Conservation (phyloP, 2,329 filamentous ascomycete species). For the Pyricularia sp. region DNA sequence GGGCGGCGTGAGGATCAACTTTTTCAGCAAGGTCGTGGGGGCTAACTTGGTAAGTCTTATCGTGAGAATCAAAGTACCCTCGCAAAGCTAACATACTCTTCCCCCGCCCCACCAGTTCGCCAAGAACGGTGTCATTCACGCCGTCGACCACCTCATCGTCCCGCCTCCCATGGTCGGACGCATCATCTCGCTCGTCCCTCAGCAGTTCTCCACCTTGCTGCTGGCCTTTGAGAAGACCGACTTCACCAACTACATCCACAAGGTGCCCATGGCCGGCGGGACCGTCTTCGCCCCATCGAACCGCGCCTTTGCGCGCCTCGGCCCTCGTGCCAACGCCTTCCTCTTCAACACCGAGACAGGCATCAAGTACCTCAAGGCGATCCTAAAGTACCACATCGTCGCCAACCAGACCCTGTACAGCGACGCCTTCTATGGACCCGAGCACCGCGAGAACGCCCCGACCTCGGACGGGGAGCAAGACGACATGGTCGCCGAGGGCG, state of each 20-base stretch:
- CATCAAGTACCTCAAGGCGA: constrained; percentile 63
- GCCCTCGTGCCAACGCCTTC: constrained; percentile 67
- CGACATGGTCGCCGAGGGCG: constrained; percentile 19
- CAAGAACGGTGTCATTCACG: constrained; percentile 76
- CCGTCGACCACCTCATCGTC: constrained; percentile 63
- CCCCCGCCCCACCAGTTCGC: constrained; percentile 39
- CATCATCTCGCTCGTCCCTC: constrained; percentile 55
- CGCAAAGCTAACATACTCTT: neutral
- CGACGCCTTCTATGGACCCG: constrained; percentile 59
- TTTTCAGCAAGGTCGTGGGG: constrained; percentile 61
- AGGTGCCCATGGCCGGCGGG: constrained; percentile 46
- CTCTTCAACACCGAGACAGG: constrained; percentile 70
- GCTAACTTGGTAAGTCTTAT: constrained; percentile 62
- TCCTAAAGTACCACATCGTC: constrained; percentile 72
- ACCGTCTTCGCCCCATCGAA: constrained; percentile 81
- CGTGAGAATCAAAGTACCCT: too few species aligned
- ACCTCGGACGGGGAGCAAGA: constrained; percentile 13
- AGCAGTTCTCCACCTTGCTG: constrained; percentile 68
- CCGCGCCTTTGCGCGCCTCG: constrained; percentile 67
- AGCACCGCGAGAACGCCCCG: constrained; percentile 19
- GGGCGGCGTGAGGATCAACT: constrained; percentile 63
- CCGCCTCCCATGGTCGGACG: constrained; percentile 57
- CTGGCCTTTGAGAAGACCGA: constrained; percentile 68
- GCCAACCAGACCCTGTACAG: constrained; percentile 71
- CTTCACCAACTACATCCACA: constrained; percentile 51